A percentile compares a stretch with the other conserved stretches of the same genome.
Conservation (phyloP, 1,284 basidiomycete species). For the Kwoniella shivajii region DNA sequence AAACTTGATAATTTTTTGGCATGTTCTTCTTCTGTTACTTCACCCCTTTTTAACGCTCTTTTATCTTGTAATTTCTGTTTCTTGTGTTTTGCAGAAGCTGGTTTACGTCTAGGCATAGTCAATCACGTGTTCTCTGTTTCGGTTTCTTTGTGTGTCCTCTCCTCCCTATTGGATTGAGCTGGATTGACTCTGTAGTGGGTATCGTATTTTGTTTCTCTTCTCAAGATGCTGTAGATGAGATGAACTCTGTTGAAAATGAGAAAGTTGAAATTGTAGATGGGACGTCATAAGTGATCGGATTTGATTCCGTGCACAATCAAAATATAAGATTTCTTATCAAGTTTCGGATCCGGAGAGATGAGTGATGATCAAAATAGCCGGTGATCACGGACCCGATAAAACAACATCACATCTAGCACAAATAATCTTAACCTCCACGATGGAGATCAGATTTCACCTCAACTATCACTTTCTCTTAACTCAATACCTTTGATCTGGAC, state of each 20-base stretch:
- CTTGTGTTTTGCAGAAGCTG: slow-evolving; percentile 65
- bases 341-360: slow-evolving; percentile 7
- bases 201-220: too few relatives aligned
- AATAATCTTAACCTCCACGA: too few relatives aligned
- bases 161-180: too few relatives aligned
- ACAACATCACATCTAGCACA: neutral
- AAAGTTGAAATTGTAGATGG: too few relatives aligned
- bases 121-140: neutral
- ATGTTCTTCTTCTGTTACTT: slow-evolving; percentile 51
- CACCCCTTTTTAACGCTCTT: slow-evolving; percentile 79
- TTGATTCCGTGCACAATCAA: too few relatives aligned
- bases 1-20: slow-evolving; percentile 14
- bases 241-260: too few relatives aligned
- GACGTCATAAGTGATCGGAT: too few relatives aligned
- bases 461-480: neutral
- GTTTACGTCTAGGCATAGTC: slow-evolving; percentile 30
- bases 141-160: neutral
- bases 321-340: too few relatives aligned
- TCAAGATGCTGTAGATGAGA: neutral
- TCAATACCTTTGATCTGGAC: neutral
- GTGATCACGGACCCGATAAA: slow-evolving; percentile 5
- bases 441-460: too few relatives aligned
- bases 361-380: neutral
- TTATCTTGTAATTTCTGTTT: slow-evolving; percentile 69
- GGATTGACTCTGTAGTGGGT: too few relatives aligned